phyloP scores from a whole-genome alignment of 768 basidiomycete species.

The Lentinula sp. region DNA sequence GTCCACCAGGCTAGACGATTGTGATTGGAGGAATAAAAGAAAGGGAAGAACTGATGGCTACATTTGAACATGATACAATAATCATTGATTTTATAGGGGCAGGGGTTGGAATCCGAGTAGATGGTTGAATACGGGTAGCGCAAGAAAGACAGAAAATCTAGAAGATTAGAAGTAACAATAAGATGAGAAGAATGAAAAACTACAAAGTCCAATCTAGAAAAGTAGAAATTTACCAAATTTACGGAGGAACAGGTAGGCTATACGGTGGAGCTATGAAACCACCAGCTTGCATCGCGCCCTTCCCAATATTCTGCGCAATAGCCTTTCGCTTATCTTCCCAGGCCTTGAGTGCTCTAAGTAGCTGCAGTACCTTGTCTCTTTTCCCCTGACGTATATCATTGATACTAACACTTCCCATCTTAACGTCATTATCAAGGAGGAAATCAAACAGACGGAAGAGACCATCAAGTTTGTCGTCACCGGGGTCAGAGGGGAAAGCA shows the following conservation, averaged over 20 bases:
- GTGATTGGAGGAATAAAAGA: background rate
- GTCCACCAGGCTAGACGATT: background rate
- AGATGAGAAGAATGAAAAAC: background rate
- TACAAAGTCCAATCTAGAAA: background rate
- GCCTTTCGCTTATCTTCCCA: conserved; percentile 77
- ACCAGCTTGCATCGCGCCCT: conserved; percentile 27
- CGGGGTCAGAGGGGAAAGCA: conserved; percentile 61
- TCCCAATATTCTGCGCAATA: conserved; percentile 47
- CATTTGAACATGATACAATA: background rate
- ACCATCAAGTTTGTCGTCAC: conserved; percentile 81
- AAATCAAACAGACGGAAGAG: conserved; percentile 90
- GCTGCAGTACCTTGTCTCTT: conserved; percentile 72
- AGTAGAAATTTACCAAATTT: background rate
- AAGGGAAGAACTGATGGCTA: background rate
- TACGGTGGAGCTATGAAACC: conserved; percentile 23
- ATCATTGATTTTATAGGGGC: background rate
- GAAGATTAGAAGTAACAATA: background rate
- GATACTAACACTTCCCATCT: conserved; percentile 88
- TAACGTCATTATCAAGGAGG: conserved; percentile 85
- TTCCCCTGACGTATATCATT: conserved; percentile 87
- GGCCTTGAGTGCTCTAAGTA: conserved; percentile 66
- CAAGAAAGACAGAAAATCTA: background rate
- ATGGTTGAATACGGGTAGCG: background rate
- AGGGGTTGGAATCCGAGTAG: background rate
- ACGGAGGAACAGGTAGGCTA: background rate